Percentiles rank a stretch among this genome's conserved stretches.
Evolutionary conservation across 768 basidiomycete species (phyloP).

Genomic region (Leccinum arenicola): DNA sequence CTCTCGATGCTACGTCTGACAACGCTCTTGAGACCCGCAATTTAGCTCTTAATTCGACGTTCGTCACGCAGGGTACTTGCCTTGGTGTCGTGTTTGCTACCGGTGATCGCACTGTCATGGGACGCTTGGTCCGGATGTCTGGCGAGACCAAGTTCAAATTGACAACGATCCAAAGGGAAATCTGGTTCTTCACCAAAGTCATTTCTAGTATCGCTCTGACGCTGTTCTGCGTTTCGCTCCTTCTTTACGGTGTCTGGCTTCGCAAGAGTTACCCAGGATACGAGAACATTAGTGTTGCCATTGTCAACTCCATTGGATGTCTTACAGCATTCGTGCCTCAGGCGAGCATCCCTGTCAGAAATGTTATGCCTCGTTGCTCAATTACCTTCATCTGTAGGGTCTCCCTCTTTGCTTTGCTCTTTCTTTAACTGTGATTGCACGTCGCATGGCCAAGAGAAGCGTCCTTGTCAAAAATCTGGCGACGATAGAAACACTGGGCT

Average conservation of each 20-base stretch:
- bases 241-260: slow-evolving; percentile 44
- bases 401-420: slow-evolving; percentile 46
- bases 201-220: slow-evolving; percentile 41
- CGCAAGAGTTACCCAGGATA: slow-evolving; percentile 32
- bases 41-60: slow-evolving; percentile 47
- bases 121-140: slow-evolving; percentile 54
- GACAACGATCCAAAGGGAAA: slow-evolving; percentile 46
- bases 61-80: slow-evolving; percentile 41
- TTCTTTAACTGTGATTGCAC: slow-evolving; percentile 47
- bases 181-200: slow-evolving; percentile 52
- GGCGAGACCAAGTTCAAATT: slow-evolving; percentile 44
- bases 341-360: slow-evolving; percentile 10
- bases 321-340: slow-evolving; percentile 43
- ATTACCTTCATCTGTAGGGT: slow-evolving; percentile 22
- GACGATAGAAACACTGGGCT: slow-evolving; percentile 53
- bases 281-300: slow-evolving; percentile 33
- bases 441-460: slow-evolving; percentile 46
- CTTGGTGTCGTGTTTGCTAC: slow-evolving; percentile 41
- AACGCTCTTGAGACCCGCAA: slow-evolving; percentile 48
- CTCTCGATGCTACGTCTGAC: slow-evolving; percentile 45
- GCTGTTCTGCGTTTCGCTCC: slow-evolving; percentile 40
- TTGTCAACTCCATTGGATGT: slow-evolving; percentile 39
- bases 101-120: slow-evolving; percentile 47
- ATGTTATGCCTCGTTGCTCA: not conserved
- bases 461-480: slow-evolving; percentile 51